Conservation (phyloP, 345 rosid genomes). For the Brassica napus region Da-Ae NC_063450.1:13680501-13681000, state of each 20-base stretch:
- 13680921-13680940: slow-evolving; percentile 86
- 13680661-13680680: slow-evolving; percentile 77
- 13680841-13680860: slow-evolving; percentile 86
- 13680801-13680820: slow-evolving; percentile 75
- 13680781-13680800: slow-evolving; percentile 42
- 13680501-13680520: slow-evolving; percentile 95
- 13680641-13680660: slow-evolving; percentile 86
- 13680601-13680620: slow-evolving; percentile 98
- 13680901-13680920: slow-evolving; percentile 86
- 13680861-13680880: slow-evolving; percentile 93
- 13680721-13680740: slow-evolving; percentile 40
- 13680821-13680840: slow-evolving; percentile 67
- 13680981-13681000: slow-evolving; percentile 92
- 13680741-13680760: slow-evolving; percentile 50
- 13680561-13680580: slow-evolving; percentile 88
- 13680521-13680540: slow-evolving; percentile 95
- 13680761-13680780: slow-evolving; percentile 41
- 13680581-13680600: slow-evolving; percentile 80
- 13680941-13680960: slow-evolving; percentile 96
- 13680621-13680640: slow-evolving; percentile 90
- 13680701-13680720: slow-evolving; percentile 46
- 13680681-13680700: slow-evolving; percentile 54
- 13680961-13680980: slow-evolving; percentile 98
- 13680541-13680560: slow-evolving; percentile 77
- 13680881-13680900: slow-evolving; percentile 96